phyloP scores from a whole-genome alignment of 2,329 filamentous ascomycete species.

The Alternaria incomplexa region DNA sequence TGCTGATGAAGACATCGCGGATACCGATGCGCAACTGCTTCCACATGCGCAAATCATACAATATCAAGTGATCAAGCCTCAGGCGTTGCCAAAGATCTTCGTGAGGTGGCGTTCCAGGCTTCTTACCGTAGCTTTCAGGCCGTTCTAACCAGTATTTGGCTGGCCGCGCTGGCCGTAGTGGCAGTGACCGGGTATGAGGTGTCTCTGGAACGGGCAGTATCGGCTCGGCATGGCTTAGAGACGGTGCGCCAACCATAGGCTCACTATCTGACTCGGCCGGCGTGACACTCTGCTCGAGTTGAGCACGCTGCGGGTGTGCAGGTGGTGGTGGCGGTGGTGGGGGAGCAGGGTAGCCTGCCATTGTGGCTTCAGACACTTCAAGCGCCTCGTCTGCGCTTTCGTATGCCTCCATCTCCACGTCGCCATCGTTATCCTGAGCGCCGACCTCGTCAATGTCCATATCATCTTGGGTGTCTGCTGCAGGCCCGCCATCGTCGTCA shows the following conservation, averaged over 20 bases:
- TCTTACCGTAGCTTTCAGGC: slow-evolving; percentile 70
- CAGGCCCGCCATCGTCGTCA: slow-evolving; percentile 55
- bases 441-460: slow-evolving; percentile 56
- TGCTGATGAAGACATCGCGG: slow-evolving; percentile 92
- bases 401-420: slow-evolving; percentile 58
- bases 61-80: slow-evolving; percentile 88
- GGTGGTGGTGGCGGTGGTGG: slow-evolving; percentile 30
- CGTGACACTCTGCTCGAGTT: slow-evolving; percentile 67
- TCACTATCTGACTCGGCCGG: slow-evolving; percentile 76
- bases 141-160: slow-evolving; percentile 87
- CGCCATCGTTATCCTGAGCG: slow-evolving; percentile 55
- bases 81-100: slow-evolving; percentile 91
- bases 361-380: slow-evolving; percentile 77
- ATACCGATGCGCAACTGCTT: slow-evolving; percentile 92
- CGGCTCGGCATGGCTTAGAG: slow-evolving; percentile 67
- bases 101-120: slow-evolving; percentile 69
- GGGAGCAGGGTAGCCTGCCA: slow-evolving; percentile 74
- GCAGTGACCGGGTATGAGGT: slow-evolving; percentile 58
- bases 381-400: slow-evolving; percentile 67
- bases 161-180: slow-evolving; percentile 64
- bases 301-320: slow-evolving; percentile 41
- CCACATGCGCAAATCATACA: slow-evolving; percentile 96
- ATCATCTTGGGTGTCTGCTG: slow-evolving; percentile 49
- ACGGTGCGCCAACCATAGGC: slow-evolving; percentile 64
- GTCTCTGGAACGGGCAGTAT: slow-evolving; percentile 82